phyloP scores from a whole-genome alignment of 805 yeast species.

The Starmerella apicola region DNA sequence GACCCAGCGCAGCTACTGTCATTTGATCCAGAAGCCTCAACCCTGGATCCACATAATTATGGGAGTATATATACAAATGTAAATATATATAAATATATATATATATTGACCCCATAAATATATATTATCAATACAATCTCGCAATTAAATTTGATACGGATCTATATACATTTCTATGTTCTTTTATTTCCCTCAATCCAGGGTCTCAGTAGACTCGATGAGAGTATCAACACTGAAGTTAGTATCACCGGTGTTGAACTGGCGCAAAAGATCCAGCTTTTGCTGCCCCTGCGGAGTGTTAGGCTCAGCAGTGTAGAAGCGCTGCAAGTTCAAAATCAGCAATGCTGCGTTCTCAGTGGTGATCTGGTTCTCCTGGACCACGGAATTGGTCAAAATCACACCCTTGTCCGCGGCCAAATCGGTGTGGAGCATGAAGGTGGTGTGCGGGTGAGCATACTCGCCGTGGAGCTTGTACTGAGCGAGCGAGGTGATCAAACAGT shows the following conservation, averaged over 20 bases:
- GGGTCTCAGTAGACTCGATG: conserved; percentile 58
- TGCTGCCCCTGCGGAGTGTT: conserved; percentile 26
- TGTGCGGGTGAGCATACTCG: conserved; percentile 91
- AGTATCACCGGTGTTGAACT: conserved; percentile 57
- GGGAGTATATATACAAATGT: too few species aligned
- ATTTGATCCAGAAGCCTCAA: conserved; percentile 1
- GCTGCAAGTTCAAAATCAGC: conserved; percentile 30
- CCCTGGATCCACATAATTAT: not conserved
- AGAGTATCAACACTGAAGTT: conserved; percentile 57
- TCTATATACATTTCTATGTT: too few species aligned
- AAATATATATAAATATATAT: too few species aligned
- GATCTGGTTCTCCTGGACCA: conserved; percentile 53
- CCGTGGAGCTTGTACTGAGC: conserved; percentile 84
- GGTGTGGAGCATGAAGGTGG: conserved; percentile 76
- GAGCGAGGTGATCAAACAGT: conserved; percentile 80
- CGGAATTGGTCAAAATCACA: conserved; percentile 74
- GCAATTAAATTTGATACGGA: too few species aligned
- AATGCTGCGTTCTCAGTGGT: conserved; percentile 65
- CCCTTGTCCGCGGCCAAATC: conserved; percentile 51
- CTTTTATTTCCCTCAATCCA: too few species aligned
- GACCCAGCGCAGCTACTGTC: conserved; percentile 63
- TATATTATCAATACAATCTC: too few species aligned
- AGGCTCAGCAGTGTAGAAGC: conserved; percentile 47
- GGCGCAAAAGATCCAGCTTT: conserved; percentile 48
- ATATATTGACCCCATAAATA: too few species aligned